Evolutionary conservation across 108 stramenopile species (phyloP).

Genomic region (Parietichytrium sp.): DNA sequence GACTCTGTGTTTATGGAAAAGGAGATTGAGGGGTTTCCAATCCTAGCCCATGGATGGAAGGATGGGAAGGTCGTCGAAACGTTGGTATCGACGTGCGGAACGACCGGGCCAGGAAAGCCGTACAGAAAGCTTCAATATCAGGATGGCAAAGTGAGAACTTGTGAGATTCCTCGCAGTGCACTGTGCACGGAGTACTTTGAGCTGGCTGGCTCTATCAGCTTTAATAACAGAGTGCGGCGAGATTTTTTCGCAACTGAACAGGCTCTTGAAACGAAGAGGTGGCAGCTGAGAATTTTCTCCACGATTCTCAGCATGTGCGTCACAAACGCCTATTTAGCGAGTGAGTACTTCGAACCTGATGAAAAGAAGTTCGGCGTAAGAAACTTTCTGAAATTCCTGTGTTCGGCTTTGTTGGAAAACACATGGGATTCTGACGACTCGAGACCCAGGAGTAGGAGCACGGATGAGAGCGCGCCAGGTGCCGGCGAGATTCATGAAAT

Average conservation of each 20-base stretch:
- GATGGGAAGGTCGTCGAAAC: not conserved
- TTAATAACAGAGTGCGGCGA: not conserved
- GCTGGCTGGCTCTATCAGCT: not conserved
- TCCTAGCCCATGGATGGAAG: not conserved
- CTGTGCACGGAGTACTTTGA: not conserved
- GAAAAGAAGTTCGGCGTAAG: not conserved
- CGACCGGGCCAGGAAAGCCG: not conserved
- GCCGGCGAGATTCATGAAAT: too few species aligned
- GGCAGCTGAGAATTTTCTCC: not conserved
- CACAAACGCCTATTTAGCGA: not conserved
- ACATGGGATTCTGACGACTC: too few species aligned
- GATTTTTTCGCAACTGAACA: not conserved
- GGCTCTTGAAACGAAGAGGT: not conserved
- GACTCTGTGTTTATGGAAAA: not conserved
- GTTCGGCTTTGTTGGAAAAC: too few species aligned
- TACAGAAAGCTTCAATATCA: not conserved
- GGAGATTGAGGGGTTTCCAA: not conserved
- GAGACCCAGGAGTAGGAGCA: too few species aligned
- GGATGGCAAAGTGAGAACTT: not conserved
- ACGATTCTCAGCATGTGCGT: slow-evolving; percentile 27
- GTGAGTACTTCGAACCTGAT: not conserved
- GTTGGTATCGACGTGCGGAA: slow-evolving; percentile 1
- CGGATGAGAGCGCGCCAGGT: too few species aligned
- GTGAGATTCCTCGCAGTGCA: not conserved
- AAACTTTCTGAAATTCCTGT: not conserved